Evolutionary conservation across 495 filamentous ascomycete species (phyloP).

Genomic region (Hyaloscypha variabilis): DNA sequence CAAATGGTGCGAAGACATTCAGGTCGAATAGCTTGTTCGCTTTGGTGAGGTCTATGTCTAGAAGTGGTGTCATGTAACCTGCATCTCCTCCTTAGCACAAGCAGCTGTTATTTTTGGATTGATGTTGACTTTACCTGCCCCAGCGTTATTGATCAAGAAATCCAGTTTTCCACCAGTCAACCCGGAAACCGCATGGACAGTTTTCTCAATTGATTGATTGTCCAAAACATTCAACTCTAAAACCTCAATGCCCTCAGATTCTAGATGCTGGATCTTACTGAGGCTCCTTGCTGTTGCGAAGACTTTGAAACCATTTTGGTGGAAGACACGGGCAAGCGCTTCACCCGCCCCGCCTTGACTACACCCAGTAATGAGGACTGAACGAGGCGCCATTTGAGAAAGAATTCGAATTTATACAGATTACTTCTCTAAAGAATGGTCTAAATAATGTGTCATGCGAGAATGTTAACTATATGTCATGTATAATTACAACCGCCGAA

Average conservation of each 20-base stretch:
- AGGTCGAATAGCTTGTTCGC: conserved; percentile 46
- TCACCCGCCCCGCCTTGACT: neutral
- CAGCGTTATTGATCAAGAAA: no score
- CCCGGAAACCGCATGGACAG: conserved; percentile 19
- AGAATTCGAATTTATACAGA: no score
- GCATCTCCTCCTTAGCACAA: conserved; percentile 43
- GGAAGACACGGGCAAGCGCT: neutral
- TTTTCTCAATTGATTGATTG: neutral
- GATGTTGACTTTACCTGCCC: no score
- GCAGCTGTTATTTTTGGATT: conserved; percentile 41
- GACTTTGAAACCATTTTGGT: neutral
- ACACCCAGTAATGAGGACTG: neutral
- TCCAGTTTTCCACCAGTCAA: no score
- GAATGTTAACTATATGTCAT: no score
- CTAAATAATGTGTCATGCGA: no score
- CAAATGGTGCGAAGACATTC: conserved; percentile 53
- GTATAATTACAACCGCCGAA: no score
- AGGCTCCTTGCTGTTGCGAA: conserved; percentile 53
- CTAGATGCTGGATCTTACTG: conserved; percentile 41
- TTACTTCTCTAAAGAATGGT: no score
- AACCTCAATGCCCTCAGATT: conserved; percentile 41
- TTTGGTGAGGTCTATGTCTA: conserved; percentile 46
- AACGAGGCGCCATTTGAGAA: no score
- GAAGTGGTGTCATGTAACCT: conserved; percentile 40
- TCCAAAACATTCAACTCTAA: conserved; percentile 49